Conservation (phyloP, 345 rosid species). For the Populus tremula region DNA sequence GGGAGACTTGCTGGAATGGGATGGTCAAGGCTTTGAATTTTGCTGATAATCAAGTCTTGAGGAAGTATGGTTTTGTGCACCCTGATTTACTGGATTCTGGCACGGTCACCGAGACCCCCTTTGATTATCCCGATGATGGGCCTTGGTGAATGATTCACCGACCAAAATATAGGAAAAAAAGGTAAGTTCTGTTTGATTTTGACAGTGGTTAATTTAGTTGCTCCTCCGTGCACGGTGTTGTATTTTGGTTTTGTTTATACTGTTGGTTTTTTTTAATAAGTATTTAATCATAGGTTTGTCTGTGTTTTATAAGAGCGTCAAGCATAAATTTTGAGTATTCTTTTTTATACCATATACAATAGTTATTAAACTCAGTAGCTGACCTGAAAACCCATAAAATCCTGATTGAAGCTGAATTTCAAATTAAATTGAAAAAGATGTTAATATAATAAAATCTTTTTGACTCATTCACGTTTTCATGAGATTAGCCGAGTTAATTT, state of each 20-base stretch:
- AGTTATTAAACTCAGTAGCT: not conserved
- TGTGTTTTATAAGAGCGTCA: not conserved
- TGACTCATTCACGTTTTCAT: not conserved
- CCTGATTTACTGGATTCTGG: slow-evolving; percentile 58
- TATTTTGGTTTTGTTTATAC: not conserved
- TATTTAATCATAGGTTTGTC: not conserved
- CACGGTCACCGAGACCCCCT: slow-evolving; percentile 56
- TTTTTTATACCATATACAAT: not conserved
- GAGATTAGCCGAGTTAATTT: not conserved
- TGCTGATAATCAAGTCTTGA: slow-evolving; percentile 91
- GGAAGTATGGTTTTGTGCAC: slow-evolving; percentile 72
- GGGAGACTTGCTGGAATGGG: slow-evolving; percentile 69
- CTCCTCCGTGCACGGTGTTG: not conserved
- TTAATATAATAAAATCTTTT: not conserved
- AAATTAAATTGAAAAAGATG: not conserved
- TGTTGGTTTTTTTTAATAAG: too few relatives aligned
- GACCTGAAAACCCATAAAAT: not conserved
- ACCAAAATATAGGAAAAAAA: too few relatives aligned
- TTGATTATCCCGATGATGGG: slow-evolving; percentile 75
- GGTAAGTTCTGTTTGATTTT: not conserved
- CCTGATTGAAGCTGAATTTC: not conserved
- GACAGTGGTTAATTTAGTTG: not conserved
- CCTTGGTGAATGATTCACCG: slow-evolving; percentile 46
- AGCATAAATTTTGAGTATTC: not conserved
- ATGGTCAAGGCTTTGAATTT: slow-evolving; percentile 87